These are phyloP conservation scores for Xylaria sp. DNA, from an alignment of 2,329 filamentous ascomycete species.

Conservation along the genomic window DNA sequence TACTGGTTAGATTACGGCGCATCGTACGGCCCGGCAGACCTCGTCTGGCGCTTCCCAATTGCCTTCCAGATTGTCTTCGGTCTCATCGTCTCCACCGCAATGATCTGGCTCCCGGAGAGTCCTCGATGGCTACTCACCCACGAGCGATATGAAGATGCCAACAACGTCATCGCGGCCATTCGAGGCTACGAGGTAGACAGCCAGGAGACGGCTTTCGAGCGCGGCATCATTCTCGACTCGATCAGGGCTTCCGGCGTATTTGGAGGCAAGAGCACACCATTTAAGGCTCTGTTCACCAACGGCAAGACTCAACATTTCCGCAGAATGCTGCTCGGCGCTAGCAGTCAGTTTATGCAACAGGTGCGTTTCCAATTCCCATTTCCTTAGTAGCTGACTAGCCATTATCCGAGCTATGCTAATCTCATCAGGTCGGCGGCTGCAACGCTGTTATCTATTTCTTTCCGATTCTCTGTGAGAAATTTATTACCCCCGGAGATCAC, in stretches of 20 bases:
- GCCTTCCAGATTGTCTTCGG: constrained; percentile 61
- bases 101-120: constrained; percentile 59
- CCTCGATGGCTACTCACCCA: constrained; percentile 62
- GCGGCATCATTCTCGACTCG: constrained; percentile 70
- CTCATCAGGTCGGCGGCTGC: constrained; percentile 59
- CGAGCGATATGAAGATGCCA: constrained; percentile 57
- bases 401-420: constrained; percentile 6
- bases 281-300: constrained; percentile 67
- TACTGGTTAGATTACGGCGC: constrained; percentile 65
- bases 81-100: constrained; percentile 56
- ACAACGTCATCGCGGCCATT: constrained; percentile 49
- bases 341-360: constrained; percentile 71
- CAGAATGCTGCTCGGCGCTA: constrained; percentile 69
- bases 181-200: constrained; percentile 61
- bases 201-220: constrained; percentile 67
- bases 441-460: constrained; percentile 71
- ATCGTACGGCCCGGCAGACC: constrained; percentile 56
- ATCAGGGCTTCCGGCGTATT: constrained; percentile 65
- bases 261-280: constrained; percentile 56
- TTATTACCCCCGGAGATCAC: constrained; percentile 54
- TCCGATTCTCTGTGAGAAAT: constrained; percentile 65
- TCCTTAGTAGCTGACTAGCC: background rate
- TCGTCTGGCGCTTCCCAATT: constrained; percentile 67
- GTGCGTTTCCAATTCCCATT: constrained; percentile 26
- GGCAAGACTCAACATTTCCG: constrained; percentile 75